Evolutionary conservation across 1,284 basidiomycete genomes (phyloP).

Genomic region (Ustilago shanxiensis): DNA sequence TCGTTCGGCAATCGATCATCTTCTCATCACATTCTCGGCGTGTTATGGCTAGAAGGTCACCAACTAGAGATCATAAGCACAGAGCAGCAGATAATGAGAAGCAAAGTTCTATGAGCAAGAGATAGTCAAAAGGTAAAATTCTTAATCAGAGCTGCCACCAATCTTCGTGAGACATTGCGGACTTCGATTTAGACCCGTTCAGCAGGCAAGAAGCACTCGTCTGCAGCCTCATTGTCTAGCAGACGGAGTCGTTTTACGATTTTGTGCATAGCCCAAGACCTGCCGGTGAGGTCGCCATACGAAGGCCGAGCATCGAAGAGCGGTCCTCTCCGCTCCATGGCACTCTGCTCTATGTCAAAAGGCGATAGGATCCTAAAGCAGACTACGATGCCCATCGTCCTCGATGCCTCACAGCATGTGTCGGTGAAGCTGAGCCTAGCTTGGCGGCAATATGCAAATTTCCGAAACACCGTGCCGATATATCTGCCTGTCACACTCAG

Average conservation of each 20-base stretch:
- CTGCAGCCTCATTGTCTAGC: too few species aligned
- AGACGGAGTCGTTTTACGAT: too few species aligned
- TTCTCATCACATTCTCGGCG: too few species aligned
- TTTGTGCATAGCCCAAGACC: not conserved
- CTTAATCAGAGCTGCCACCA: not conserved
- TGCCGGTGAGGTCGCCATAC: slow-evolving; percentile 9
- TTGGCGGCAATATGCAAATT: slow-evolving; percentile 1
- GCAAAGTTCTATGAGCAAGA: too few species aligned
- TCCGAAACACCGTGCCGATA: not conserved
- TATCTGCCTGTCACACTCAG: too few species aligned
- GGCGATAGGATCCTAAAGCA: slow-evolving; percentile 3
- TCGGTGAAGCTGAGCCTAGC: not conserved
- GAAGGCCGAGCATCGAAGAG: slow-evolving; percentile 1
- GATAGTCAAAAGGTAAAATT: not conserved
- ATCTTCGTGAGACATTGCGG: slow-evolving; percentile 13
- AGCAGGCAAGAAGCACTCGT: too few species aligned
- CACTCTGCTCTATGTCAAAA: too few species aligned
- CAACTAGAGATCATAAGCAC: too few species aligned
- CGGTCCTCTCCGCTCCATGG: not conserved
- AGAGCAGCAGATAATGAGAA: too few species aligned
- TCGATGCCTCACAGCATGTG: not conserved
- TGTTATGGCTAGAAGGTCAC: too few species aligned
- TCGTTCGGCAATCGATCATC: too few species aligned
- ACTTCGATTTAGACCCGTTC: slow-evolving; percentile 1
- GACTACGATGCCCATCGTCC: slow-evolving; percentile 7